These are phyloP conservation scores for Didymella pomorum DNA, from an alignment of 2,329 filamentous ascomycete species.

Conservation along the genomic window DNA sequence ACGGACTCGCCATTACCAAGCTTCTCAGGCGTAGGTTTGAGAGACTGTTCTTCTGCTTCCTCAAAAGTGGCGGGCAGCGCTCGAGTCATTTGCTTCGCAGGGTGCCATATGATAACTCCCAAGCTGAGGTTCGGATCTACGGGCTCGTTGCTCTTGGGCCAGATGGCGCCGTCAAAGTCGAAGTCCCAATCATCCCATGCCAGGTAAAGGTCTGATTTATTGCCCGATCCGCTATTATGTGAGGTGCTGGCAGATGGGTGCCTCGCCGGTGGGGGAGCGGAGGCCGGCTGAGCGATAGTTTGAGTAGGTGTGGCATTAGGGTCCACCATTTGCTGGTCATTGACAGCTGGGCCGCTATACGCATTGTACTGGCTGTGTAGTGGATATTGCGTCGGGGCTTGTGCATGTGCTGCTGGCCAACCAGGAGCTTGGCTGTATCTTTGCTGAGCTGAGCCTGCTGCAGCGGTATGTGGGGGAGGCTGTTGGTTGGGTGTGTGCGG, in stretches of 20 bases:
- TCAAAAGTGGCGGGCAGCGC: constrained; percentile 54
- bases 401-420: constrained; percentile 29
- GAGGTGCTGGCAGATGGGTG: constrained; percentile 27
- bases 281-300: constrained; percentile 31
- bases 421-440: constrained; percentile 34
- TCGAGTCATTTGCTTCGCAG: constrained; percentile 54
- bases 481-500: constrained; percentile 28
- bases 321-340: constrained; percentile 26
- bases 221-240: constrained; percentile 27
- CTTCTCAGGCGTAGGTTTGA: constrained; percentile 49
- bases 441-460: constrained; percentile 35
- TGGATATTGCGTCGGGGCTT: constrained; percentile 28
- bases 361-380: constrained; percentile 27
- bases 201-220: constrained; percentile 45
- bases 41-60: constrained; percentile 55
- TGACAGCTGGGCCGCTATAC: constrained; percentile 23
- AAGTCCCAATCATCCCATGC: constrained; percentile 54
- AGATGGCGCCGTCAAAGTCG: constrained; percentile 56
- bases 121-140: constrained; percentile 56
- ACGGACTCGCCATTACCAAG: constrained; percentile 55
- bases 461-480: constrained; percentile 31
- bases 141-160: constrained; percentile 55
- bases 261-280: constrained; percentile 21
- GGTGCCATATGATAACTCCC: constrained; percentile 57
- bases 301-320: constrained; percentile 42